Conservation (phyloP, 2,329 filamentous ascomycete genomes). For the Paecilomyces fulvus region DNA sequence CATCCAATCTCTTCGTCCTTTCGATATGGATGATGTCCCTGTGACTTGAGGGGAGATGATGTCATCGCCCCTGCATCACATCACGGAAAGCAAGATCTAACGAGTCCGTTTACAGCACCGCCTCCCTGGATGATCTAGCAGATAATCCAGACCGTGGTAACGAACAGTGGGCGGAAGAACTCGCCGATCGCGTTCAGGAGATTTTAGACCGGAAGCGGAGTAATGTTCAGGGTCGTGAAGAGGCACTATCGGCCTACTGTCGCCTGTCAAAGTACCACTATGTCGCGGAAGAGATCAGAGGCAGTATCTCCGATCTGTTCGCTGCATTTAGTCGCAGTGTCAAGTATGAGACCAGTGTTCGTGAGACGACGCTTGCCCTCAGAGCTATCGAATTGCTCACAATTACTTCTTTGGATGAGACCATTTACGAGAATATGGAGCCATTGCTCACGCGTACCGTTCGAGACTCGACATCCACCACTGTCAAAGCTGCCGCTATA, state of each 20-base stretch:
- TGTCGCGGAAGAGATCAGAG: constrained; percentile 53
- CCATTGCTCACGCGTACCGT: constrained; percentile 53
- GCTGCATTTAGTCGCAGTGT: constrained; percentile 61
- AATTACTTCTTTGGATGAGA: constrained; percentile 57
- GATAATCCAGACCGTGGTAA: constrained; percentile 47
- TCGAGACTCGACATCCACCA: constrained; percentile 56
- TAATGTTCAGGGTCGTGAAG: constrained; percentile 61
- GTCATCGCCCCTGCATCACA: constrained; percentile 14
- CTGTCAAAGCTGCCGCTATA: constrained; percentile 63
- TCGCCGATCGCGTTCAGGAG: constrained; percentile 60
- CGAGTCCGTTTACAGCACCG: constrained; percentile 38
- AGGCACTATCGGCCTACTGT: constrained; percentile 53
- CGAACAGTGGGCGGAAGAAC: constrained; percentile 52
- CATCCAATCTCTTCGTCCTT: constrained; percentile 23
- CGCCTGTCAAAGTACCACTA: constrained; percentile 62
- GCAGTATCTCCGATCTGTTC: constrained; percentile 53
- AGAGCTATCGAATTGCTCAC: constrained; percentile 64
- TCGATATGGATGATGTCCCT: not conserved
- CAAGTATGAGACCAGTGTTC: constrained; percentile 57
- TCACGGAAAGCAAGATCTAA: constrained; percentile 3
- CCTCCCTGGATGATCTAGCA: constrained; percentile 59
- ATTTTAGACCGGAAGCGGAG: constrained; percentile 72
- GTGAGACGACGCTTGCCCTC: constrained; percentile 61
- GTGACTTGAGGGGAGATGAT: constrained; percentile 19
- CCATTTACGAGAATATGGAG: constrained; percentile 56